A percentile compares a stretch with the other conserved stretches of the same genome.
These are phyloP conservation scores for Dissophora globulifera DNA, from an alignment of 192 early-diverging fungal species.

Conservation along the genomic window DNA sequence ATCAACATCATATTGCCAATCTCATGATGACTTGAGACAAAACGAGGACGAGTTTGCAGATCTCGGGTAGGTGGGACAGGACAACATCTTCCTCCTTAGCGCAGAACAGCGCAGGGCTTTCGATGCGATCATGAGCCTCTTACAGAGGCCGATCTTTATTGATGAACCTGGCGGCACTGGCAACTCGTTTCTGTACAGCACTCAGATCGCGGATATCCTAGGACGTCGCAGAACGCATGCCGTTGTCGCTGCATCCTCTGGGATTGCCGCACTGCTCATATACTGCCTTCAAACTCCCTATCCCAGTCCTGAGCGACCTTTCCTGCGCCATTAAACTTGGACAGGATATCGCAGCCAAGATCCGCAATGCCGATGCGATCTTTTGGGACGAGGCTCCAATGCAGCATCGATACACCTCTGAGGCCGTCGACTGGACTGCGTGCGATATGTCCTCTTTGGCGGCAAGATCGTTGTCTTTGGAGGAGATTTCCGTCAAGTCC, in stretches of 20 bases:
- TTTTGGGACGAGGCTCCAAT: slow-evolving; percentile 56
- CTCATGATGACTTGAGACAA: too few relatives aligned
- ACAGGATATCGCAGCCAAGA: not conserved
- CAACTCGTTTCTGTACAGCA: slow-evolving; percentile 39
- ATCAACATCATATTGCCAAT: too few relatives aligned
- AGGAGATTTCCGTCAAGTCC: slow-evolving; percentile 38
- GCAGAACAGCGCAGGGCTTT: slow-evolving; percentile 1
- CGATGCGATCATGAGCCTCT: slow-evolving; percentile 4
- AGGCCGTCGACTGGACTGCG: slow-evolving; percentile 21
- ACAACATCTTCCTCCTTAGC: not conserved
- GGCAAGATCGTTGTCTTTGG: slow-evolving; percentile 40
- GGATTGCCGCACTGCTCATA: slow-evolving; percentile 51
- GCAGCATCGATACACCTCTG: slow-evolving; percentile 18
- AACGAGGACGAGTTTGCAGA: not conserved
- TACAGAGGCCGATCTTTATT: slow-evolving; percentile 15
- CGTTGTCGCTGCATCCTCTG: slow-evolving; percentile 33
- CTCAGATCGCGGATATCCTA: slow-evolving; percentile 9
- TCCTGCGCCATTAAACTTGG: slow-evolving; percentile 6
- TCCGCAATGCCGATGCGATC: slow-evolving; percentile 12
- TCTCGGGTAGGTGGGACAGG: not conserved
- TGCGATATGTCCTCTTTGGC: slow-evolving; percentile 15
- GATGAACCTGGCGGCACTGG: slow-evolving; percentile 32
- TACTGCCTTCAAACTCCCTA: slow-evolving; percentile 42
- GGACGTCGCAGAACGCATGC: not conserved
- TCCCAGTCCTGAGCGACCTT: slow-evolving; percentile 2